Evolutionary conservation across 2,329 filamentous ascomycete genomes (phyloP).

Genomic region (Epichloe sylvatica): DNA sequence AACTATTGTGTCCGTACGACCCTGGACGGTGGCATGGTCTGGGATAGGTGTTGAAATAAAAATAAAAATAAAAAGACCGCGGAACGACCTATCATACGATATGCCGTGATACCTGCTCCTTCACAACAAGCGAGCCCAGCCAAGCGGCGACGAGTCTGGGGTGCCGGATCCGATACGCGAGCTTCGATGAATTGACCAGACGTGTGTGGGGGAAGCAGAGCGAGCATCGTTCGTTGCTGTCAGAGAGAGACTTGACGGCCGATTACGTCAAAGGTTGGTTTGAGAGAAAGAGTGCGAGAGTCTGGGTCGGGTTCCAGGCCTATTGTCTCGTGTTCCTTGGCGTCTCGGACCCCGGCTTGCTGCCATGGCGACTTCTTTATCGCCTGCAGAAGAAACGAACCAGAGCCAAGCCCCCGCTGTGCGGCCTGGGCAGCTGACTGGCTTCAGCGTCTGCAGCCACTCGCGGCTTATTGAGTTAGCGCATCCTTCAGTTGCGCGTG

Average conservation of each 20-base stretch:
- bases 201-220: no score
- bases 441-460: neutral
- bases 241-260: no score
- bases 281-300: no score
- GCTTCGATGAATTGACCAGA: no score
- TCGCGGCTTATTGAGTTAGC: neutral
- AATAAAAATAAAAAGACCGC: neutral
- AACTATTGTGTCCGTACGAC: neutral
- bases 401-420: neutral
- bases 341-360: constrained; percentile 9
- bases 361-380: constrained; percentile 13
- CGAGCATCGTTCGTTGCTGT: no score
- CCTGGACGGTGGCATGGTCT: neutral
- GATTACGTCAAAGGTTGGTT: no score
- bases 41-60: neutral
- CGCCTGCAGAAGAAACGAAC: neutral
- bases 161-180: no score
- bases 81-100: no score
- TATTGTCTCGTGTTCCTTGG: constrained; percentile 6
- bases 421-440: neutral
- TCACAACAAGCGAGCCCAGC: neutral
- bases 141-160: neutral
- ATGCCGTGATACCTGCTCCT: no score
- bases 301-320: no score
- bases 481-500: neutral